Conservation (phyloP, 495 filamentous ascomycete genomes). For the Daldinia decipiens region DNA sequence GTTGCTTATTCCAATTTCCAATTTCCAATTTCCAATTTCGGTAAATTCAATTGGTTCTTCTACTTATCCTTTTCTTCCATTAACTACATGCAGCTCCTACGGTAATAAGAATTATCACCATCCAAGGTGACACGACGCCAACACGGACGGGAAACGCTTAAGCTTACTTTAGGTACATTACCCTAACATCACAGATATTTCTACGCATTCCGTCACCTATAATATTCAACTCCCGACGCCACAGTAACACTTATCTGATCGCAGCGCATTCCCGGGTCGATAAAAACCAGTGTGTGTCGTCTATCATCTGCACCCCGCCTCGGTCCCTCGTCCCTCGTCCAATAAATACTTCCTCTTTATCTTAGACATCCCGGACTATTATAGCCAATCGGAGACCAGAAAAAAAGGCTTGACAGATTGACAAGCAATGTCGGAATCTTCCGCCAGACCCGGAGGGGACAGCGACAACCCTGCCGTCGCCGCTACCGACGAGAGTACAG, state of each 20-base stretch:
- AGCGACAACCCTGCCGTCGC: background rate
- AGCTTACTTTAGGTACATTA: background rate
- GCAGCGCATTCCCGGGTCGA: background rate
- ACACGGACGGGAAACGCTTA: background rate
- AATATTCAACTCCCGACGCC: background rate
- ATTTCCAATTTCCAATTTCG: background rate
- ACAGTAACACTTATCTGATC: background rate
- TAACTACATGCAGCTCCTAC: too few relatives aligned
- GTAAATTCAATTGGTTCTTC: slow-evolving; percentile 6
- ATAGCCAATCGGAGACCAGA: slow-evolving; percentile 20
- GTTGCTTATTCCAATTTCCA: slow-evolving; percentile 4
- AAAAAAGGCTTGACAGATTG: background rate
- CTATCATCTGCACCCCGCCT: slow-evolving; percentile 27
- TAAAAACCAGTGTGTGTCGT: background rate
- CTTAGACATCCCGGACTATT: background rate
- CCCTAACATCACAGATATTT: background rate
- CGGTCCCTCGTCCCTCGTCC: background rate
- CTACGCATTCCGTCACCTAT: background rate
- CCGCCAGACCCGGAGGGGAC: background rate
- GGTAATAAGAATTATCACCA: background rate
- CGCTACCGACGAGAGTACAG: background rate
- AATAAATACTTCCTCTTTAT: background rate
- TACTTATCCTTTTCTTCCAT: background rate
- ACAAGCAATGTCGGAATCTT: slow-evolving; percentile 27
- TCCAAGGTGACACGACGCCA: background rate